phyloP scores from a whole-genome alignment of 441 rosid species.

The Macaranga tanarius region DNA sequence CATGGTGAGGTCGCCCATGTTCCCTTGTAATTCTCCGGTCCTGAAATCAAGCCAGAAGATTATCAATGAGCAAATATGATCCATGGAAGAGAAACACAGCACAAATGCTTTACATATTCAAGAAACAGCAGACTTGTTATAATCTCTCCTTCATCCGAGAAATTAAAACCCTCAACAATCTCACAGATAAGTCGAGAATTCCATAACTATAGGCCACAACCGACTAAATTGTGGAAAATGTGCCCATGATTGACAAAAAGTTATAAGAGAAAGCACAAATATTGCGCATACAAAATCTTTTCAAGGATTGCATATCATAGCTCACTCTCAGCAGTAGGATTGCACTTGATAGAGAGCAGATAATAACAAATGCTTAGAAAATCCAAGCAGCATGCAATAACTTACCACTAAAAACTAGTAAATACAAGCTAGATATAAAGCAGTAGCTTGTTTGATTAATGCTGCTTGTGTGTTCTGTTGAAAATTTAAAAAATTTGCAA shows the following conservation, averaged over 20 bases:
- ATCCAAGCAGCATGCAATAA: not conserved
- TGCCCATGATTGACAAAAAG: not conserved
- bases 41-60: conserved; percentile 33
- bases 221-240: not conserved
- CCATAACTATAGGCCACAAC: not conserved
- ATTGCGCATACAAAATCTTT: too few species aligned
- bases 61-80: conserved; percentile 4
- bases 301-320: not conserved
- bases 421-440: not conserved
- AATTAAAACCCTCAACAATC: not conserved
- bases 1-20: conserved; percentile 28
- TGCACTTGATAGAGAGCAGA: not conserved
- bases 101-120: conserved; percentile 7
- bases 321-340: not conserved
- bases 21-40: conserved; percentile 51
- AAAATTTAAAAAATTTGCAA: not conserved
- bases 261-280: too few species aligned
- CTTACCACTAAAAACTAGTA: not conserved
- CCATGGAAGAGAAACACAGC: not conserved
- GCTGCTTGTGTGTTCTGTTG: not conserved
- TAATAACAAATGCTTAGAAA: not conserved
- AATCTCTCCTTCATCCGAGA: not conserved
- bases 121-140: not conserved
- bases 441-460: not conserved
- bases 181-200: not conserved